phyloP scores from a whole-genome alignment of 768 basidiomycete genomes.

The Hydnomerulius pinastri region DNA sequence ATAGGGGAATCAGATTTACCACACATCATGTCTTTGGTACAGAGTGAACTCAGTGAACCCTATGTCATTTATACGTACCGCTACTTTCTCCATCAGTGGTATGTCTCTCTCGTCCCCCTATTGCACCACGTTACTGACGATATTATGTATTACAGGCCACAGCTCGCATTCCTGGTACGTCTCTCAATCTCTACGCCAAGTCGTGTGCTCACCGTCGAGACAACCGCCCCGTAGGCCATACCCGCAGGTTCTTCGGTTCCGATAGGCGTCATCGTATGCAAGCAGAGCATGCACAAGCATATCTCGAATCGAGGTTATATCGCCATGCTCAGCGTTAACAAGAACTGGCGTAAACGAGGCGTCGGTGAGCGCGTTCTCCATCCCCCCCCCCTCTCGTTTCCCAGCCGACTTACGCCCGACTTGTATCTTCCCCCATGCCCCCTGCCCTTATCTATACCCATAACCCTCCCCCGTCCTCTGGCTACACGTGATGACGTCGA shows the following conservation, averaged over 20 bases:
- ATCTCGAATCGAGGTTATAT: slow-evolving; percentile 89
- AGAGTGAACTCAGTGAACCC: slow-evolving; percentile 92
- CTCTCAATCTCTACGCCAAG: not conserved
- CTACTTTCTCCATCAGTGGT: slow-evolving; percentile 98
- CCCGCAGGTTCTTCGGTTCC: slow-evolving; percentile 46
- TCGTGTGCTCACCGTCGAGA: not conserved
- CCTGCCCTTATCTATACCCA: not conserved
- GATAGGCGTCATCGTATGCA: slow-evolving; percentile 94
- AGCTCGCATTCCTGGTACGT: slow-evolving; percentile 77
- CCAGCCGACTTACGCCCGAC: not conserved
- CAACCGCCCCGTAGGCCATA: slow-evolving; percentile 24
- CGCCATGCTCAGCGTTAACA: slow-evolving; percentile 93
- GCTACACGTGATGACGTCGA: slow-evolving; percentile 19
- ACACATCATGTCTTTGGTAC: slow-evolving; percentile 83
- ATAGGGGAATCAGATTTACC: slow-evolving; percentile 75
- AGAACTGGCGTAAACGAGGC: slow-evolving; percentile 83
- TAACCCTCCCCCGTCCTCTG: slow-evolving; percentile 32
- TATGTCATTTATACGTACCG: slow-evolving; percentile 97
- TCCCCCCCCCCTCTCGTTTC: not conserved
- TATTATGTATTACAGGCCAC: slow-evolving; percentile 59
- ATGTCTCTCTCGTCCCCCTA: slow-evolving; percentile 29
- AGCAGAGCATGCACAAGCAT: slow-evolving; percentile 87
- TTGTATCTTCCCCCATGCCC: slow-evolving; percentile 9
- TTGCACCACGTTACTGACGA: slow-evolving; percentile 7
- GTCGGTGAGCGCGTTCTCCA: slow-evolving; percentile 67